Base-by-base conservation (phyloP, 257 asterid genomes). In the Jacaranda mimosifolia region DNA sequence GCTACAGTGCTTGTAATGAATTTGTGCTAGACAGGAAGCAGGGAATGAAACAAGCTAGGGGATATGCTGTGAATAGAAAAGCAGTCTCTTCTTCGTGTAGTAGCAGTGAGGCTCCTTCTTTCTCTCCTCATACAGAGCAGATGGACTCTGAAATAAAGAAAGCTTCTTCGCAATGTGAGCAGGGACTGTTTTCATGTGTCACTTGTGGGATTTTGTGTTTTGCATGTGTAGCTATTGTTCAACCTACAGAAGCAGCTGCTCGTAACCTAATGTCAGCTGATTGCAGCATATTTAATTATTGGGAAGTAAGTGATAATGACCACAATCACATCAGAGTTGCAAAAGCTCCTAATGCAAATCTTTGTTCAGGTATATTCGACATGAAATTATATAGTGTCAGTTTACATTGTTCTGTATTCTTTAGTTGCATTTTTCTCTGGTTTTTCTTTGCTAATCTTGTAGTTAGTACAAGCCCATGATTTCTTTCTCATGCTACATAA, bases 131-230 rank as follows among this genome's bases (percentile, higher is more conserved):
- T 51, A 69, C 75, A 48, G 80, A 68, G 84, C 81, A 80, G 58
- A 69, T 63, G 76, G 80, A 83, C 42, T 39, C 76, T 59, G 89
- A 74, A 56, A 63, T 68, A 57, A 88, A 82, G 76, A 87, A 77
- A 85, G 70, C 81, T 78, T 83, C 81, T 78, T 83, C 90, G 78
- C 89, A 76, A 68, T 43, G 84, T 75, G 97, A 89, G 70, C 94
- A 90, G 79, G 95, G 96, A 74, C 91, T 96, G 52, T 96, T 93
- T 85, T 93, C 99, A 39, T 96, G 99, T 13, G 97, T 92, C 70
- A 89, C 98, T 81, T 96, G 99, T 85, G 99, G 99, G 88, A 90
- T 96, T 75, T 83, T 96, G 84, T 96, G 99, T 83, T 96, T 89
- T 80, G 85, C 96, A 59, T 96, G 97, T 82, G 97, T 85, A 36